Base-by-base conservation (phyloP, 306 rosid genomes). In the Cucumis hystrix region DNA sequence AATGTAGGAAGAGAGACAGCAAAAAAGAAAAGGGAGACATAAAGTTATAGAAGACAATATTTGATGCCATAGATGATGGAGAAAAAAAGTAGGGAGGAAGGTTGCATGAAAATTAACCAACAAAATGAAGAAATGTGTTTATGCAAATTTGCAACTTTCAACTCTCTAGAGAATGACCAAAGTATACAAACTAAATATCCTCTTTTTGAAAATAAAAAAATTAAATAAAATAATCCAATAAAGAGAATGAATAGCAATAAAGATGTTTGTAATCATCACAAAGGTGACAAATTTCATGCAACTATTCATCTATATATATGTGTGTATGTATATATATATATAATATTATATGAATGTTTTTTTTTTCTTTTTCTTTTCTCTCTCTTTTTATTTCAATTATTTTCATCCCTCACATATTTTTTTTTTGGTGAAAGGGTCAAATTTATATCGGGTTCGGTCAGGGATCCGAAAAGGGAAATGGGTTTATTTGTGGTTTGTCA, bases 381-480 rank as follows among this genome's bases (percentile, higher is more conserved):
- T 37, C 71, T 80, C 67, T 72, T 33, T 33, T 33, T 81, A 80
- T 75, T 65, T 47, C 79, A 37, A 23, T 40, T 57, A 41, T 12
- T 43, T 78, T 75, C 57, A 14, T 39, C 41, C 0, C 9, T 6
- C 7, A 28, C 4, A 28, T 28, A 28, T 28, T 28, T 33, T 33
- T 33, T 33, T 0, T 33, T 33, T 33, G 37, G 37, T 33, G 37
- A 72, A 68, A 72, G 83, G 82, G 88, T 80, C 87, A 74, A 82
- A 87, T 87, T 74, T 83, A 79, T 87, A 87, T 85, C 9, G 67
- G 65, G 76, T 72, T 76, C 81, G 82, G 78, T 80, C 77, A 74
- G 39, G 39, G 71, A 80, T 83, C 86, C 78, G 63, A 66, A 84
- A 85, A 78, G 78, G 74, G 79, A 39, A 56, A 56, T 6, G 52